Percentiles rank a stretch among this genome's conserved stretches.
These are phyloP conservation scores for Eimeria necatrix DNA, from an alignment of 169 alveolate genomes.

Conservation along the genomic window DNA sequence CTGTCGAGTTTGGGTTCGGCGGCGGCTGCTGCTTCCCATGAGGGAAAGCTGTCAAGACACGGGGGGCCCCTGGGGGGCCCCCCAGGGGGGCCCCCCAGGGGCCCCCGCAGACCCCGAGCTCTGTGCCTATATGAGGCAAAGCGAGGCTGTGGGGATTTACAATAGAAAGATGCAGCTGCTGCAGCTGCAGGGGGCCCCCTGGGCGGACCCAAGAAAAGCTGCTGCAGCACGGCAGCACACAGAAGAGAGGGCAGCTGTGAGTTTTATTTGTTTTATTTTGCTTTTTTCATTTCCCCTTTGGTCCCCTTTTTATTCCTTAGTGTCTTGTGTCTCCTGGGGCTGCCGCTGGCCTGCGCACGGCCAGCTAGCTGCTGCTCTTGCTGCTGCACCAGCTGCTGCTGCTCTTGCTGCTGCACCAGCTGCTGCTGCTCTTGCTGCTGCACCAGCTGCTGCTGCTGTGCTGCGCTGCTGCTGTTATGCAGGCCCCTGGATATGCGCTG, in stretches of 20 bases:
- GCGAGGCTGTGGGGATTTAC: slow-evolving; percentile 15
- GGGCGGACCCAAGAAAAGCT: slow-evolving; percentile 26
- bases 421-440: slow-evolving; percentile 19
- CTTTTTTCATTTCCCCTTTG: neutral
- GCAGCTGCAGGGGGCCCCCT: slow-evolving; percentile 44
- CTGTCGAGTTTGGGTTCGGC: slow-evolving; percentile 29
- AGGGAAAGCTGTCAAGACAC: neutral
- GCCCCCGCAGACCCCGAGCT: neutral
- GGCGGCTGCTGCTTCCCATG: slow-evolving; percentile 32
- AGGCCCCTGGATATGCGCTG: slow-evolving; percentile 60
- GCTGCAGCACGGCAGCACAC: neutral
- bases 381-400: slow-evolving; percentile 30
- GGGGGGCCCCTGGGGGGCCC: neutral
- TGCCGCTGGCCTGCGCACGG: neutral
- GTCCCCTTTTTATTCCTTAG: neutral
- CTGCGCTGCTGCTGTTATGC: neutral
- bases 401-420: neutral
- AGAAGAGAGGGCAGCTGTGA: slow-evolving; percentile 32
- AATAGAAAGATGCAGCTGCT: slow-evolving; percentile 52
- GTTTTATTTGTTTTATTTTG: neutral
- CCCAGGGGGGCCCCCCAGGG: neutral
- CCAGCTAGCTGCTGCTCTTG: neutral
- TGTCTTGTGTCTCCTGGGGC: no score
- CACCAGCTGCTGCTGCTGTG: neutral
- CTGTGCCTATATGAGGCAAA: neutral